phyloP scores from a whole-genome alignment of 2,329 filamentous ascomycete species.

The Sodiomyces alkalinus region DNA sequence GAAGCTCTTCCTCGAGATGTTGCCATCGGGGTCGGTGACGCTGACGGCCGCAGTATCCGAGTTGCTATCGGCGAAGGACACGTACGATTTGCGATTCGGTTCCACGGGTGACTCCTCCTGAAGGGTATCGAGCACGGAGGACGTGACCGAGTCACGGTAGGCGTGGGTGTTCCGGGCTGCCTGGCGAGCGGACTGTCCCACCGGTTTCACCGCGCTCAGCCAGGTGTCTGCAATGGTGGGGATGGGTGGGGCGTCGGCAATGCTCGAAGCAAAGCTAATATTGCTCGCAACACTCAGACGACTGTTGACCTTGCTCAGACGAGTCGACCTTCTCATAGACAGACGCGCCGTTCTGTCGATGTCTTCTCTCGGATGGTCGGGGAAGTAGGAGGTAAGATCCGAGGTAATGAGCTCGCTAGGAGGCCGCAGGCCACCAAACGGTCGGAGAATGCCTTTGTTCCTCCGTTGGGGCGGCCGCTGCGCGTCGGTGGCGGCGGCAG shows the following conservation, averaged over 20 bases:
- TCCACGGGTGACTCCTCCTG: slow-evolving; percentile 82
- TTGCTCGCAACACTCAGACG: slow-evolving; percentile 89
- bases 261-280: slow-evolving; percentile 78
- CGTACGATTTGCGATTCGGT: slow-evolving; percentile 86
- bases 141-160: slow-evolving; percentile 78
- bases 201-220: slow-evolving; percentile 47
- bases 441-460: slow-evolving; percentile 46
- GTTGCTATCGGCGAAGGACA: slow-evolving; percentile 67
- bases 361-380: slow-evolving; percentile 81
- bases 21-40: slow-evolving; percentile 64
- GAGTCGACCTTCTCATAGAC: slow-evolving; percentile 78
- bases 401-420: slow-evolving; percentile 96
- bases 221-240: slow-evolving; percentile 91
- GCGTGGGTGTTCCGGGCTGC: slow-evolving; percentile 34
- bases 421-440: slow-evolving; percentile 82
- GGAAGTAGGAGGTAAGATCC: slow-evolving; percentile 93
- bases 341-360: slow-evolving; percentile 92
- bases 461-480: slow-evolving; percentile 24
- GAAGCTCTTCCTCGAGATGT: slow-evolving; percentile 59
- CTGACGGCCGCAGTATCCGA: slow-evolving; percentile 50
- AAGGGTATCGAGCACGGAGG: slow-evolving; percentile 74
- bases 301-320: slow-evolving; percentile 83
- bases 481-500: slow-evolving; percentile 32
- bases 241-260: slow-evolving; percentile 86
- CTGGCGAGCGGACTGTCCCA: slow-evolving; percentile 21